A percentile compares a stretch with the other conserved stretches of the same genome.
phyloP scores from a whole-genome alignment of 768 basidiomycete species.

The Trametes villosa region DNA sequence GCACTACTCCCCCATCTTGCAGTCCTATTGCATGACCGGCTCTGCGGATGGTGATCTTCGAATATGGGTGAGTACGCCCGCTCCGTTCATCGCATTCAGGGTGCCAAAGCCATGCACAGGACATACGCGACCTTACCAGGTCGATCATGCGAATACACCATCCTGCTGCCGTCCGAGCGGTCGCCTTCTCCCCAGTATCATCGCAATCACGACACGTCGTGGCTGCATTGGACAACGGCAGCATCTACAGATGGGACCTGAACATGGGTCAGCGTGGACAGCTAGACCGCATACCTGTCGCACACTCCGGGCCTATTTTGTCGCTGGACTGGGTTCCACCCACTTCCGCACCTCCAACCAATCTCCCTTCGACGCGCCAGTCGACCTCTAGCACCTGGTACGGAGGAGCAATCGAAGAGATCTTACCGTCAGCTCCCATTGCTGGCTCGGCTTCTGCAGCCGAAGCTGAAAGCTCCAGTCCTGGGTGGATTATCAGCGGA shows the following conservation, averaged over 20 bases:
- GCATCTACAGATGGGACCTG: conserved; percentile 78
- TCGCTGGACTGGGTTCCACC: conserved; percentile 71
- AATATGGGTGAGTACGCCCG: conserved; percentile 63
- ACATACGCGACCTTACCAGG: conserved; percentile 70
- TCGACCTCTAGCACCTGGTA: conserved; percentile 28
- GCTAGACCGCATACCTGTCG: conserved; percentile 72
- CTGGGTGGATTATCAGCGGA: conserved; percentile 79
- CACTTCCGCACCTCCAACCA: conserved; percentile 25
- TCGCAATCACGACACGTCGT: conserved; percentile 71
- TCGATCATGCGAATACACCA: conserved; percentile 75
- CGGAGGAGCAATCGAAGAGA: conserved; percentile 28
- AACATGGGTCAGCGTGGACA: conserved; percentile 76
- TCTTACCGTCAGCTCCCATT: conserved; percentile 19
- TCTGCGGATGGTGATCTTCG: conserved; percentile 82
- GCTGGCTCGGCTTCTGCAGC: conserved; percentile 5
- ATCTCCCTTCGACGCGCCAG: conserved; percentile 23
- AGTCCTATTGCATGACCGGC: conserved; percentile 76
- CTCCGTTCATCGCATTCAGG: not conserved
- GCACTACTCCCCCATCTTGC: conserved; percentile 67
- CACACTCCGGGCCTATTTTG: conserved; percentile 74
- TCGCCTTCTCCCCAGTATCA: conserved; percentile 70
- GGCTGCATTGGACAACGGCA: conserved; percentile 39
- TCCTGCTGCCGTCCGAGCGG: conserved; percentile 66
- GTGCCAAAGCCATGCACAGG: conserved; percentile 39
- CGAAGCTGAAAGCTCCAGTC: conserved; percentile 30